These are phyloP conservation scores for Ambrosia hybrid DNA, from an alignment of 140 eudicot species.

Conservation along the genomic window DNA sequence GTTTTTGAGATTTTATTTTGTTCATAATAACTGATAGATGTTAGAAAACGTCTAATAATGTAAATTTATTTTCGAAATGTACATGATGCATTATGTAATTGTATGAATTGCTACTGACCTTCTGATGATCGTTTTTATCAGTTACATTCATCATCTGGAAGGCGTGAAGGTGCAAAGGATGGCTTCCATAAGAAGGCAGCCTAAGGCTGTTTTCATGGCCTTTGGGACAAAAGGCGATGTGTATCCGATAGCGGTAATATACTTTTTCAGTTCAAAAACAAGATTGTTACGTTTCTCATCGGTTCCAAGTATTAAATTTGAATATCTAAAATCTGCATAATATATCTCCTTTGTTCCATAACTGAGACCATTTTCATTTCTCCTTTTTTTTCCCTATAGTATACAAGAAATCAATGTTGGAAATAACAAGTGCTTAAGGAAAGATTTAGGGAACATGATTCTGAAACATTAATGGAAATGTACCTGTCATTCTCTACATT, in stretches of 20 bases:
- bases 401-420: no score
- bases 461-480: no score
- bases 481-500: no score
- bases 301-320: slow-evolving; percentile 13
- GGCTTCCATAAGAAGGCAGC: slow-evolving; percentile 42
- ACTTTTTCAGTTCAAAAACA: slow-evolving; percentile 8
- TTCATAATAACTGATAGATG: slow-evolving; percentile 5
- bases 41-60: background rate
- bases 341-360: background rate
- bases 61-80: background rate
- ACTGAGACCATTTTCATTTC: no score
- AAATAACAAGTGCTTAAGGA: no score
- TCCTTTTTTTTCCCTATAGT: no score
- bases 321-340: slow-evolving; percentile 8
- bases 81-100: background rate
- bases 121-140: slow-evolving; percentile 2
- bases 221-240: slow-evolving; percentile 97
- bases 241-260: slow-evolving; percentile 71
- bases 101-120: slow-evolving; percentile 3
- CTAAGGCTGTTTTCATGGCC: slow-evolving; percentile 85
- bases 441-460: no score
- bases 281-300: slow-evolving; percentile 7
- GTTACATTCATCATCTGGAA: slow-evolving; percentile 14
- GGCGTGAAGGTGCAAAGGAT: slow-evolving; percentile 23
- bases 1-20: background rate